phyloP scores from a whole-genome alignment of 2,329 filamentous ascomycete species.

The Fusarium hainanense region DNA sequence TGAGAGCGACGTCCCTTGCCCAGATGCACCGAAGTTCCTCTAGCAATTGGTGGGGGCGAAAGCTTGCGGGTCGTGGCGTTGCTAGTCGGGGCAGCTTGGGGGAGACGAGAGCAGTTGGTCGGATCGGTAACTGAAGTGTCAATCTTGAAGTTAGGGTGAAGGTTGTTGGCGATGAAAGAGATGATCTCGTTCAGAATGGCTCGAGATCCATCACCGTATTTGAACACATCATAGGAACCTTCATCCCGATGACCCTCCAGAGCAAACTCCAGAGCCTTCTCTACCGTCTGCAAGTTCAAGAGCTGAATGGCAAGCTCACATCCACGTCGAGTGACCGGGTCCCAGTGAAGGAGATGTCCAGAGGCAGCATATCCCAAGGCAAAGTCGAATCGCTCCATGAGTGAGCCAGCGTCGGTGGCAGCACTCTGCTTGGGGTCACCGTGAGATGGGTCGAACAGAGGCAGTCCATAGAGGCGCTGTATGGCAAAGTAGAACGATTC shows the following conservation, averaged over 20 bases:
- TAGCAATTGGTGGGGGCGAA: slow-evolving; percentile 48
- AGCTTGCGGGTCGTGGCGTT: slow-evolving; percentile 19
- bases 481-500: slow-evolving; percentile 68
- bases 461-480: slow-evolving; percentile 68
- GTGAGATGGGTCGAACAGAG: slow-evolving; percentile 55
- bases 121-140: slow-evolving; percentile 58
- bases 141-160: slow-evolving; percentile 70
- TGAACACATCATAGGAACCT: slow-evolving; percentile 59
- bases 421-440: slow-evolving; percentile 45
- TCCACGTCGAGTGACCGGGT: slow-evolving; percentile 66
- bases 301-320: slow-evolving; percentile 68
- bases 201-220: slow-evolving; percentile 63
- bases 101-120: slow-evolving; percentile 56
- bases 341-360: slow-evolving; percentile 67
- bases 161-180: slow-evolving; percentile 69
- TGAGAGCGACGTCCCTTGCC: slow-evolving; percentile 57
- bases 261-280: slow-evolving; percentile 69
- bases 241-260: slow-evolving; percentile 55
- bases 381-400: slow-evolving; percentile 61
- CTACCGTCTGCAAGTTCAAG: slow-evolving; percentile 71
- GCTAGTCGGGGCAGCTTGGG: slow-evolving; percentile 29
- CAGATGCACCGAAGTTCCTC: slow-evolving; percentile 52
- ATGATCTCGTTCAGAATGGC: slow-evolving; percentile 66
- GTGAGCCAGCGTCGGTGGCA: slow-evolving; percentile 53
- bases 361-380: slow-evolving; percentile 74